Percentiles rank a stretch among this genome's conserved stretches.
Evolutionary conservation across 2,329 filamentous ascomycete genomes (phyloP).

Genomic region (Aspergillus sergii): DNA sequence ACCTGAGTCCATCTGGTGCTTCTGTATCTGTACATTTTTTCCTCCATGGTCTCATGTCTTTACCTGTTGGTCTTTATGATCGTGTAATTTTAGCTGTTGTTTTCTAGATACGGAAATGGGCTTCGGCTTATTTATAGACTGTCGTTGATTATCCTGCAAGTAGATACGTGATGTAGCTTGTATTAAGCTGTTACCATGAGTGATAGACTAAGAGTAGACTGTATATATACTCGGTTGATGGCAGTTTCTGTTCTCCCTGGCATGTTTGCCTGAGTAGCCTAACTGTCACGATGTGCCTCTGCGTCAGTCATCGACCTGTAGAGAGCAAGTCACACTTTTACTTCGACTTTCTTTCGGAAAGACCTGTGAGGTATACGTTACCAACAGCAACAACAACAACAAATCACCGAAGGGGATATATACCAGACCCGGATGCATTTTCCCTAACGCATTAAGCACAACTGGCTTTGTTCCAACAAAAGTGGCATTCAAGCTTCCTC

Average conservation of each 20-base stretch:
- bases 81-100: conserved; percentile 23
- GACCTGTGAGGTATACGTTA: too few relatives aligned
- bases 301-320: background rate
- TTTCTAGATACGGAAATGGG: background rate
- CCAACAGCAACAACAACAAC: too few relatives aligned
- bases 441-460: background rate
- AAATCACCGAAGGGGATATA: background rate
- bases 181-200: background rate
- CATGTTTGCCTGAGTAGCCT: background rate
- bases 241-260: background rate
- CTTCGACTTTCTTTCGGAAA: too few relatives aligned
- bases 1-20: background rate
- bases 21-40: conserved; percentile 12
- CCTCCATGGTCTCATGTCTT: conserved; percentile 10
- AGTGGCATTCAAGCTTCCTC: background rate
- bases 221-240: background rate
- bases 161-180: background rate
- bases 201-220: background rate
- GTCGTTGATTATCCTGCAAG: background rate
- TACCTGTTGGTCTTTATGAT: conserved; percentile 12
- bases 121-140: background rate
- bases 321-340: background rate
- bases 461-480: background rate
- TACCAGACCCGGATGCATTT: background rate
- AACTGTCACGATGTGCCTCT: background rate